These are phyloP conservation scores for Centaurea solstitialis DNA, from an alignment of 129 eudicot species.

Conservation along the genomic window DNA sequence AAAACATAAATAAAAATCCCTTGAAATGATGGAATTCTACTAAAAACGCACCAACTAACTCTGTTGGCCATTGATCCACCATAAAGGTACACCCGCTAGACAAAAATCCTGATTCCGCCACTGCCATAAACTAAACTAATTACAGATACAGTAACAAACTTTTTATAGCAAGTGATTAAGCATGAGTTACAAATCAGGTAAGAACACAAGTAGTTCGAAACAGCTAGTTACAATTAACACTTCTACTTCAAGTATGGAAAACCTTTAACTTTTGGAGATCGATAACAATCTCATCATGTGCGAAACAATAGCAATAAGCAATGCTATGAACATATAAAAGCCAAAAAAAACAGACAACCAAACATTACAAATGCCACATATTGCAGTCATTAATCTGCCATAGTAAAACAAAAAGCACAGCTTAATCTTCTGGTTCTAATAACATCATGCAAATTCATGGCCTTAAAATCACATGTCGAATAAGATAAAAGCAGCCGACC, in stretches of 20 bases:
- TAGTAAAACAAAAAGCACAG: neutral
- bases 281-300: neutral
- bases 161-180: neutral
- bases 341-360: conserved; percentile 3
- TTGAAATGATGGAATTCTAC: too few relatives aligned
- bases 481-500: conserved; percentile 22
- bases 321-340: conserved; percentile 2
- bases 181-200: neutral
- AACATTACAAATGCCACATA: neutral
- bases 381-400: conserved; percentile 19
- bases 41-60: too few relatives aligned
- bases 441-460: conserved; percentile 18
- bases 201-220: neutral
- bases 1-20: too few relatives aligned
- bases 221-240: neutral
- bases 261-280: too few relatives aligned
- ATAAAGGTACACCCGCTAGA: too few relatives aligned
- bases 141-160: neutral
- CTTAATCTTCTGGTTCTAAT: neutral
- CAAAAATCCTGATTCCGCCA: too few relatives aligned
- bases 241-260: neutral
- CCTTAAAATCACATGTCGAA: neutral
- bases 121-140: neutral
- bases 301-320: neutral
- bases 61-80: too few relatives aligned